phyloP scores from a whole-genome alignment of 116 monocot genomes.

The Iris pallida region DNA sequence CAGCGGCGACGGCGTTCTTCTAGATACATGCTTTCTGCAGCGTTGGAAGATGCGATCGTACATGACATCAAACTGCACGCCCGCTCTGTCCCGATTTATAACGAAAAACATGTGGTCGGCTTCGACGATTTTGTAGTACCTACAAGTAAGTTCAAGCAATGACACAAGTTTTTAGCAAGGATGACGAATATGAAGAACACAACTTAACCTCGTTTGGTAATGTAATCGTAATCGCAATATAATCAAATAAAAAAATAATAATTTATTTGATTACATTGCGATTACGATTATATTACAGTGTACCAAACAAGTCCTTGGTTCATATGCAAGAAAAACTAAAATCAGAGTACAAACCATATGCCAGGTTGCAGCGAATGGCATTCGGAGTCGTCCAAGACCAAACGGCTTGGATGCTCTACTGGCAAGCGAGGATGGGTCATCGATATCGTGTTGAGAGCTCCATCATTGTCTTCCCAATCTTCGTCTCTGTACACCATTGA shows the following conservation, averaged over 20 bases:
- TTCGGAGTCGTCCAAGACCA: conserved; percentile 61
- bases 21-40: conserved; percentile 73
- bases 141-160: conserved; percentile 4
- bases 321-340: no score
- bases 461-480: conserved; percentile 97
- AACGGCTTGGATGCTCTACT: conserved; percentile 71
- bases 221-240: no score
- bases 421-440: conserved; percentile 94
- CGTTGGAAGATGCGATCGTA: conserved; percentile 88
- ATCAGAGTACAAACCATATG: conserved; percentile 51
- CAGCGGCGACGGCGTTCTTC: conserved; percentile 38
- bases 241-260: no score
- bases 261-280: no score
- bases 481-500: conserved; percentile 92
- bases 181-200: no score
- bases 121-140: conserved; percentile 95
- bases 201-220: no score
- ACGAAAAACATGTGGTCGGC: conserved; percentile 86
- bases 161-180: no score
- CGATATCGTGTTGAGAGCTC: conserved; percentile 85
- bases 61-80: conserved; percentile 80
- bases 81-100: conserved; percentile 81
- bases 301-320: no score
- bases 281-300: no score
- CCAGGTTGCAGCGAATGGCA: conserved; percentile 73